Percentiles rank a stretch among this genome's conserved stretches.
Evolutionary conservation across 345 rosid species (phyloP).

Genomic region (Citrus maxima): DNA sequence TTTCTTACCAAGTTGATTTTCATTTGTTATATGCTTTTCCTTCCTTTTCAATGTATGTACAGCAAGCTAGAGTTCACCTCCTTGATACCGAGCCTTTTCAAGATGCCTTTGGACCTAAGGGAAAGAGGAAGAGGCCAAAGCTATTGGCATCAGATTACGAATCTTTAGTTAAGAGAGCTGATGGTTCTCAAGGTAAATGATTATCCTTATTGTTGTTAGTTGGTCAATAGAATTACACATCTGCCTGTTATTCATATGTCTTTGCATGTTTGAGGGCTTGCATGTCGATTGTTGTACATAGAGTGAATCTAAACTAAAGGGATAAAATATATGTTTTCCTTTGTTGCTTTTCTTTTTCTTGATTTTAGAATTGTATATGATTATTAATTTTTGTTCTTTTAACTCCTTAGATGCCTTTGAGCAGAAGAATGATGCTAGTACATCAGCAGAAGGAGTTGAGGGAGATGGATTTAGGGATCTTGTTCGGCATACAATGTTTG

Average conservation of each 20-base stretch:
- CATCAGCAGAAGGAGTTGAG: slow-evolving; percentile 50
- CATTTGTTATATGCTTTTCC: neutral
- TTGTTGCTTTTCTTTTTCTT: neutral
- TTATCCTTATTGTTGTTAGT: neutral
- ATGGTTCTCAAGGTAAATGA: slow-evolving; percentile 73
- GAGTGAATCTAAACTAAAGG: neutral
- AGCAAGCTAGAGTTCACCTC: slow-evolving; percentile 92
- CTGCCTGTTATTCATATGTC: neutral
- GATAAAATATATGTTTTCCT: neutral
- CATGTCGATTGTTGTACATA: neutral
- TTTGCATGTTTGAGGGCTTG: neutral
- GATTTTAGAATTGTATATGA: neutral
- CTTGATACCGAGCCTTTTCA: slow-evolving; percentile 77
- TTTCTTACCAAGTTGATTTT: neutral
- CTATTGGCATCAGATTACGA: slow-evolving; percentile 82
- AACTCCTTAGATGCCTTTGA: slow-evolving; percentile 61
- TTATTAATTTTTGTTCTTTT: slow-evolving; percentile 1
- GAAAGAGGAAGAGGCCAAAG: slow-evolving; percentile 81
- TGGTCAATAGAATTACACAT: neutral
- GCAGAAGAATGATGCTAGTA: slow-evolving; percentile 40
- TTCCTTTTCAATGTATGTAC: slow-evolving; percentile 2
- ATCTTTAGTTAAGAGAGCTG: slow-evolving; percentile 67
- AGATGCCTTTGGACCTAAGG: slow-evolving; percentile 83
- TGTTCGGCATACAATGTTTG: slow-evolving; percentile 95
- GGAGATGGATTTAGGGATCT: slow-evolving; percentile 84